Evolutionary conservation across 371 early-diverging fungal genomes (phyloP).

Genomic region (Mortierella sp.): DNA sequence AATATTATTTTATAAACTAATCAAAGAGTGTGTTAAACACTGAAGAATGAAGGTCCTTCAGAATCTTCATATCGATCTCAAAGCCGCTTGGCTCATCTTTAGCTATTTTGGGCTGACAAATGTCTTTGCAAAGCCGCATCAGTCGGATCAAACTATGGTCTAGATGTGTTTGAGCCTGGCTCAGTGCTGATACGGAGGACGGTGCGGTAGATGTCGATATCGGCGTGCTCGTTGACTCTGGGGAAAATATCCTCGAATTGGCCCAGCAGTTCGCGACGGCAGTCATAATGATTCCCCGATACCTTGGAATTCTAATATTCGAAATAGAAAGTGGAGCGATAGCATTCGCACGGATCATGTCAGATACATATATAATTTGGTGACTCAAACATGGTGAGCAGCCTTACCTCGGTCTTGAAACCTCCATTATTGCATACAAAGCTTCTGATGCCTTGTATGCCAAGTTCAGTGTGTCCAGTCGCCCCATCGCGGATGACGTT

Average conservation of each 20-base stretch:
- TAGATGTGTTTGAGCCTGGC: slow-evolving; percentile 13
- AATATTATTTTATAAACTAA: neutral
- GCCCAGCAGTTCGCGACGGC: slow-evolving; percentile 46
- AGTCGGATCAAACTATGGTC: slow-evolving; percentile 22
- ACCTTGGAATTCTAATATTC: slow-evolving; percentile 25
- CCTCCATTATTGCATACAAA: slow-evolving; percentile 21
- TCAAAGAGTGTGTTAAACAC: slow-evolving; percentile 34
- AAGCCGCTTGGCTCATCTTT: slow-evolving; percentile 15
- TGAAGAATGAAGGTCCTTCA: slow-evolving; percentile 24
- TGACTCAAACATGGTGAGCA: neutral
- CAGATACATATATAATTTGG: too few species aligned
- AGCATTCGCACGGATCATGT: too few species aligned
- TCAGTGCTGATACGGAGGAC: neutral
- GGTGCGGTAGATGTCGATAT: neutral
- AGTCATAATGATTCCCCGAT: slow-evolving; percentile 39
- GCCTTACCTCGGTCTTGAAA: slow-evolving; percentile 33
- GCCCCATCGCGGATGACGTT: slow-evolving; percentile 19
- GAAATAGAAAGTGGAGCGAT: too few species aligned
- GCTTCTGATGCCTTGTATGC: slow-evolving; percentile 25
- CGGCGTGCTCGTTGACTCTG: neutral
- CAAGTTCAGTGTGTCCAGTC: slow-evolving; percentile 25
- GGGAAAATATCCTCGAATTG: slow-evolving; percentile 33
- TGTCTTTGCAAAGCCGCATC: slow-evolving; percentile 18
- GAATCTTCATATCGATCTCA: slow-evolving; percentile 20
- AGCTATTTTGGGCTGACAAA: slow-evolving; percentile 24